Evolutionary conservation across 345 rosid genomes (phyloP).

Genomic region (Pistacia vera): DNA sequence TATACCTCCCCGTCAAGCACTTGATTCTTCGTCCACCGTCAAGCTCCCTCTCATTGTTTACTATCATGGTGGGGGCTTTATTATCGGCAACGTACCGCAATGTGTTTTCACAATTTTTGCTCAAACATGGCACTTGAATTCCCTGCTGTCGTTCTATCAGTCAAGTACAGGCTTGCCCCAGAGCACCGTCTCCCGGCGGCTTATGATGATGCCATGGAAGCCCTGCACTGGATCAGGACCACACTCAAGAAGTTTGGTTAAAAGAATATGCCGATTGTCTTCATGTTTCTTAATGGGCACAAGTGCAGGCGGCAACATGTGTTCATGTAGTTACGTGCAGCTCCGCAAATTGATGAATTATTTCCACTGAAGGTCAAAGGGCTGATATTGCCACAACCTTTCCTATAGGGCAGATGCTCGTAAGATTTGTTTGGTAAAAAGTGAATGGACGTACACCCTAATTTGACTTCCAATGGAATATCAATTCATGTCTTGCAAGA

Average conservation of each 20-base stretch:
- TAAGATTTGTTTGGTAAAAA: too few relatives aligned
- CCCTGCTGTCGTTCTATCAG: conserved; percentile 43
- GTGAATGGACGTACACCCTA: too few relatives aligned
- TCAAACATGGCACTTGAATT: conserved; percentile 28
- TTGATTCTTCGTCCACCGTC: not conserved
- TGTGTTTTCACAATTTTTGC: conserved; percentile 35
- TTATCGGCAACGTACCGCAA: conserved; percentile 32
- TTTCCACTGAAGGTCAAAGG: conserved; percentile 60
- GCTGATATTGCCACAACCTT: conserved; percentile 57
- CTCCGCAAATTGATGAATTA: conserved; percentile 14
- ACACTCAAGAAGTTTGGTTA: conserved; percentile 43
- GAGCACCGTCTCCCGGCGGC: conserved; percentile 74
- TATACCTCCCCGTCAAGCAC: conserved; percentile 28
- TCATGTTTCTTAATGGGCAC: conserved; percentile 50
- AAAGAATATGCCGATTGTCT: conserved; percentile 34
- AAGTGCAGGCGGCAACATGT: conserved; percentile 67
- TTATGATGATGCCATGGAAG: conserved; percentile 61
- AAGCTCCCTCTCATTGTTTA: conserved; percentile 61
- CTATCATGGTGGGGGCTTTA: conserved; percentile 74
- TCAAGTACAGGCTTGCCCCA: conserved; percentile 60
- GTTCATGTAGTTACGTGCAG: conserved; percentile 45
- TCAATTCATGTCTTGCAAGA: too few relatives aligned
- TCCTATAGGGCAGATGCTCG: too few relatives aligned
- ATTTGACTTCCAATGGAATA: too few relatives aligned
- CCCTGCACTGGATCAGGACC: conserved; percentile 40